Percentiles rank a stretch among this genome's conserved stretches.
Evolutionary conservation across 2,329 filamentous ascomycete species (phyloP).

Genomic region (Paecilomyces niveus): DNA sequence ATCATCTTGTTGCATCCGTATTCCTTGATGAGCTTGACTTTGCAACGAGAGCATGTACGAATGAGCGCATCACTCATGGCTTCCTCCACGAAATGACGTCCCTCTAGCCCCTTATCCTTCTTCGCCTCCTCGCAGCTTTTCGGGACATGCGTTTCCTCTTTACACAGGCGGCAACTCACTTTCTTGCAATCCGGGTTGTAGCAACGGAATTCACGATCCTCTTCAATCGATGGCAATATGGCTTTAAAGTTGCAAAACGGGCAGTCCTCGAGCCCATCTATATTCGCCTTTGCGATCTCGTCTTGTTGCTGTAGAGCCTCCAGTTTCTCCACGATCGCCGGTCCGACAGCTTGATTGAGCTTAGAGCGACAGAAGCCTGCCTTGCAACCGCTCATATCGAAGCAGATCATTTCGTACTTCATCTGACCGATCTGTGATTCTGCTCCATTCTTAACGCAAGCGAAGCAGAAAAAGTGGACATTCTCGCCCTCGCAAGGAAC

Average conservation of each 20-base stretch:
- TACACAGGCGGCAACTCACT: constrained; percentile 62
- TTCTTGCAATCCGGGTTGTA: constrained; percentile 57
- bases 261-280: constrained; percentile 67
- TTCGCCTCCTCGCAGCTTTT: constrained; percentile 62
- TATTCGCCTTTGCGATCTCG: constrained; percentile 59
- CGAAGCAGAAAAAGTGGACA: constrained; percentile 62
- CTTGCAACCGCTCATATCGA: constrained; percentile 61
- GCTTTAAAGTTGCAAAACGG: constrained; percentile 78
- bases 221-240: constrained; percentile 60
- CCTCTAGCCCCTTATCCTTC: constrained; percentile 51
- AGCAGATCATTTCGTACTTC: constrained; percentile 63
- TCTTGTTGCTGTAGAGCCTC: constrained; percentile 66
- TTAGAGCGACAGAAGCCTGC: constrained; percentile 54
- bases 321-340: constrained; percentile 54
- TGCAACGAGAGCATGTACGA: constrained; percentile 59
- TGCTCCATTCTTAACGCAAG: constrained; percentile 59
- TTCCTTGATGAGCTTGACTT: constrained; percentile 72
- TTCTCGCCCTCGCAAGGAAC: constrained; percentile 56
- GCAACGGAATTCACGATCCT: constrained; percentile 69
- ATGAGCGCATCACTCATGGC: constrained; percentile 77
- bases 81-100: constrained; percentile 67
- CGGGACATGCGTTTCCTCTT: constrained; percentile 62
- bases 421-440: constrained; percentile 61
- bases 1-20: constrained; percentile 78
- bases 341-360: constrained; percentile 51